A percentile compares a stretch with the other conserved stretches of the same genome.
These are phyloP conservation scores for Fusarium protoensiforme DNA, from an alignment of 2,329 filamentous ascomycete genomes.

Conservation along the genomic window DNA sequence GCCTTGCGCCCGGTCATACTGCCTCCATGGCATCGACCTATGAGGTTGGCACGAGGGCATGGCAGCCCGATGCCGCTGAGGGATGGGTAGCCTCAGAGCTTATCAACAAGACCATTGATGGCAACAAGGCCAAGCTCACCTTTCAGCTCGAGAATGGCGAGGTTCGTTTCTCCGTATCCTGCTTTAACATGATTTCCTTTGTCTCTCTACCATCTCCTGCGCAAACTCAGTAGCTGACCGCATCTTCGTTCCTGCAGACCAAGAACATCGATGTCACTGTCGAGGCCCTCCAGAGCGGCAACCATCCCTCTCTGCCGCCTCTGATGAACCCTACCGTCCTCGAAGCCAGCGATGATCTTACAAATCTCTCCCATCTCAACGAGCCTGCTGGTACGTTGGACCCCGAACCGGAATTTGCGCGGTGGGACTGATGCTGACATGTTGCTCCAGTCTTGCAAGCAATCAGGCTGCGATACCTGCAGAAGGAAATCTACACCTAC, in stretches of 20 bases:
- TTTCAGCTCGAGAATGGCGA: slow-evolving; percentile 95
- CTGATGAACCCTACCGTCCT: slow-evolving; percentile 99
- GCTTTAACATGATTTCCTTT: background rate
- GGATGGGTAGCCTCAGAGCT: slow-evolving; percentile 99
- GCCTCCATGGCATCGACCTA: slow-evolving; percentile 88
- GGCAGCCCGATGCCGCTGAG: slow-evolving; percentile 96
- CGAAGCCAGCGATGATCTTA: slow-evolving; percentile 97
- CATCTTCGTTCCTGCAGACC: slow-evolving; percentile 55
- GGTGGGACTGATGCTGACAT: slow-evolving; percentile 30
- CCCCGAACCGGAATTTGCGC: background rate
- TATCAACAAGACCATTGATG: slow-evolving; percentile 83
- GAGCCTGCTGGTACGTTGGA: slow-evolving; percentile 84
- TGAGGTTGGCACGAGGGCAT: slow-evolving; percentile 96
- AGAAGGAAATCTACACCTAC: slow-evolving; percentile 99
- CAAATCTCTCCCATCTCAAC: slow-evolving; percentile 96
- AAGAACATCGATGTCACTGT: slow-evolving; percentile 83
- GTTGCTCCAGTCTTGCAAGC: slow-evolving; percentile 83
- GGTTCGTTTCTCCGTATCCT: slow-evolving; percentile 60
- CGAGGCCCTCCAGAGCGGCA: slow-evolving; percentile 80
- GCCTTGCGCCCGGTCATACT: slow-evolving; percentile 41
- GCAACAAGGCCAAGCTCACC: slow-evolving; percentile 86
- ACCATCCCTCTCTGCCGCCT: slow-evolving; percentile 83
- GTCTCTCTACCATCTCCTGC: background rate
- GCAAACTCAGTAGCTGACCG: slow-evolving; percentile 16
- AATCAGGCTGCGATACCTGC: slow-evolving; percentile 94